phyloP scores from a whole-genome alignment of 2,329 filamentous ascomycete genomes.

The Emergomyces africanus region DNA sequence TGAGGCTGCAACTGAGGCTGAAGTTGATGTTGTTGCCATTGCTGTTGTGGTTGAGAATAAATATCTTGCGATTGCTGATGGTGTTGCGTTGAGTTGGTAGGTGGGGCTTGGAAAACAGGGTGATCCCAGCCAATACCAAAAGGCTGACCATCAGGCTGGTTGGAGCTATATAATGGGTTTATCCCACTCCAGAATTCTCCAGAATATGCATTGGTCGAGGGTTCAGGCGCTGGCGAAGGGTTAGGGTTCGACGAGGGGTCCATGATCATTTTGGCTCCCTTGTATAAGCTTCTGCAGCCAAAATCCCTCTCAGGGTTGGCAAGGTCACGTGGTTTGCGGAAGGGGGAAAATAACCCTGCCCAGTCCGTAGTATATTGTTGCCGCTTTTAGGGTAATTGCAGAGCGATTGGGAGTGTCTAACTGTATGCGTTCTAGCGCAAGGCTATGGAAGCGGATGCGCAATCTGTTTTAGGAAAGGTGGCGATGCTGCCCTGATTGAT shows the following conservation, averaged over 20 bases:
- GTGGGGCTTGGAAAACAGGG: slow-evolving; percentile 20
- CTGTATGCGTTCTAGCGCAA: not conserved
- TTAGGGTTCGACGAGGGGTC: slow-evolving; percentile 19
- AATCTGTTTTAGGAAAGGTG: not conserved
- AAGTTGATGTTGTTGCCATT: slow-evolving; percentile 10
- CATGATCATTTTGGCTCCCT: slow-evolving; percentile 14
- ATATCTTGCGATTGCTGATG: slow-evolving; percentile 14
- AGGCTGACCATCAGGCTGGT: slow-evolving; percentile 16
- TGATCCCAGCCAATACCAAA: slow-evolving; percentile 27
- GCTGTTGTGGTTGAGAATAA: slow-evolving; percentile 16
- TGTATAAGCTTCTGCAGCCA: not conserved
- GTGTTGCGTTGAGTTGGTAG: slow-evolving; percentile 15
- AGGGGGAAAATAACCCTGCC: not conserved
- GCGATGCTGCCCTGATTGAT: not conserved
- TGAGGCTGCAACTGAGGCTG: slow-evolving; percentile 3
- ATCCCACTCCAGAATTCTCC: slow-evolving; percentile 28
- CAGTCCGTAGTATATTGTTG: not conserved
- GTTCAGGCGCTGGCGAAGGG: slow-evolving; percentile 17
- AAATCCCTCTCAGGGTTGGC: not conserved
- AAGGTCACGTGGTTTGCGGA: slow-evolving; percentile 1
- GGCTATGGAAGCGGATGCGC: not conserved
- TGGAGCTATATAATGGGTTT: slow-evolving; percentile 19
- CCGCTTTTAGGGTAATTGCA: not conserved
- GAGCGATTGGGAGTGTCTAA: not conserved
- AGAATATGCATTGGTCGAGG: slow-evolving; percentile 15